A percentile compares a stretch with the other conserved stretches of the same genome.
Evolutionary conservation across 352 stramenopile species (phyloP).

Genomic region (Pilasporangium apinafurcum): DNA sequence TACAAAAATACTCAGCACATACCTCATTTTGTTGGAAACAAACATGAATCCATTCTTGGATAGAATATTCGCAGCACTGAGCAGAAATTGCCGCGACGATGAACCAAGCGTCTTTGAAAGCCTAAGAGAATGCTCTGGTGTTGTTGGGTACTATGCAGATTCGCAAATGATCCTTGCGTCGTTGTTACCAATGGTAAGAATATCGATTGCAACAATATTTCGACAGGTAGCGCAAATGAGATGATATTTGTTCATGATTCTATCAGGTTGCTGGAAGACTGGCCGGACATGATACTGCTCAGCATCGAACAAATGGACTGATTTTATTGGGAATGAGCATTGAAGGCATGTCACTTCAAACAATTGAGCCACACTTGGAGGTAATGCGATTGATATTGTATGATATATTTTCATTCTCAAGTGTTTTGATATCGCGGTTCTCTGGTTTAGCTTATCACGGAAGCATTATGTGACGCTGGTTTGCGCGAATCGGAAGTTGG

Average conservation of each 20-base stretch:
- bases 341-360: slow-evolving; percentile 61
- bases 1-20: slow-evolving; percentile 60
- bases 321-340: slow-evolving; percentile 78
- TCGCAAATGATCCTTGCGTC: slow-evolving; percentile 67
- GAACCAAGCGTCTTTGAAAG: slow-evolving; percentile 53
- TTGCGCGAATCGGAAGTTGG: slow-evolving; percentile 64
- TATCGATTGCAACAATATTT: no score
- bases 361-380: slow-evolving; percentile 53
- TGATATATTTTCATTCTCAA: no score
- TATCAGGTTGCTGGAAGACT: slow-evolving; percentile 48
- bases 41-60: slow-evolving; percentile 67
- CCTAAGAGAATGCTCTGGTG: slow-evolving; percentile 51
- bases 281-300: slow-evolving; percentile 66
- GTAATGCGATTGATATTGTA: slow-evolving; percentile 5
- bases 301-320: slow-evolving; percentile 73
- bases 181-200: slow-evolving; percentile 54
- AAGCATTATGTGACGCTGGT: slow-evolving; percentile 60
- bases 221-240: background rate
- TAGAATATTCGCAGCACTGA: slow-evolving; percentile 63
- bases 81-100: slow-evolving; percentile 72
- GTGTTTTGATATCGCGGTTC: no score
- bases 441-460: slow-evolving; percentile 46
- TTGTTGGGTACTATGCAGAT: slow-evolving; percentile 70
- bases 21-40: slow-evolving; percentile 59
- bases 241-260: background rate